Conservation (phyloP, 2,329 filamentous ascomycete species). For the Eutypa lata region DNA sequence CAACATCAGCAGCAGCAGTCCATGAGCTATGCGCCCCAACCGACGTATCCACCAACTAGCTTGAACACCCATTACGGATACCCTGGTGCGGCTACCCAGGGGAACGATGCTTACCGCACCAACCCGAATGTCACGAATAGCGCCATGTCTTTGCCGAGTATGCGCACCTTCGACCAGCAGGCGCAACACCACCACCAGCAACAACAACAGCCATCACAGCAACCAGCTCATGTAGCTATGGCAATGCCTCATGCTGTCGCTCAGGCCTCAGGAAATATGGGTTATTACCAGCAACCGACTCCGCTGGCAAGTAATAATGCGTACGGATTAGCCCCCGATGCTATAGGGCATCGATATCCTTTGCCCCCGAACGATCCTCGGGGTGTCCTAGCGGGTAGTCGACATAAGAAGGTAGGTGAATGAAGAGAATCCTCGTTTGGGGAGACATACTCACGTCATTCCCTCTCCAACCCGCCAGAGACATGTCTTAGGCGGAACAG, state of each 20-base stretch:
- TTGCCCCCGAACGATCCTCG: conserved; percentile 47
- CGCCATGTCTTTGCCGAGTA: conserved; percentile 39
- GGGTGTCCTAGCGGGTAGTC: conserved; percentile 42
- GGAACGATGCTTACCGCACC: conserved; percentile 35
- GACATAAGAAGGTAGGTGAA: conserved; percentile 53
- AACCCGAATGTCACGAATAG: conserved; percentile 24
- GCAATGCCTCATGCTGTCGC: conserved; percentile 34
- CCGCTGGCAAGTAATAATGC: conserved; percentile 29
- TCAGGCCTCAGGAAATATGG: conserved; percentile 35
- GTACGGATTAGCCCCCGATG: conserved; percentile 44
- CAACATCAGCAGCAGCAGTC: conserved; percentile 3
- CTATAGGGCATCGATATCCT: conserved; percentile 41
- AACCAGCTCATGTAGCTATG: conserved; percentile 33
- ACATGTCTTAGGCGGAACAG: not conserved
- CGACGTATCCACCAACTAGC: conserved; percentile 22
- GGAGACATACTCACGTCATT: conserved; percentile 13
- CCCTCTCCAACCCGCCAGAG: not conserved
- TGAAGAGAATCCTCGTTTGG: not conserved
- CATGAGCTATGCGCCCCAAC: conserved; percentile 23
- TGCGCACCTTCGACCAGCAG: conserved; percentile 39
- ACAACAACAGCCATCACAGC: conserved; percentile 17
- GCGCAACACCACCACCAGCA: conserved; percentile 25
- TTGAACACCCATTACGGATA: conserved; percentile 30
- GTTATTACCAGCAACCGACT: conserved; percentile 42
- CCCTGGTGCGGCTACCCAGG: conserved; percentile 17